Conservation (phyloP, 2,329 filamentous ascomycete genomes). For the Colletotrichum tofieldiae region DNA sequence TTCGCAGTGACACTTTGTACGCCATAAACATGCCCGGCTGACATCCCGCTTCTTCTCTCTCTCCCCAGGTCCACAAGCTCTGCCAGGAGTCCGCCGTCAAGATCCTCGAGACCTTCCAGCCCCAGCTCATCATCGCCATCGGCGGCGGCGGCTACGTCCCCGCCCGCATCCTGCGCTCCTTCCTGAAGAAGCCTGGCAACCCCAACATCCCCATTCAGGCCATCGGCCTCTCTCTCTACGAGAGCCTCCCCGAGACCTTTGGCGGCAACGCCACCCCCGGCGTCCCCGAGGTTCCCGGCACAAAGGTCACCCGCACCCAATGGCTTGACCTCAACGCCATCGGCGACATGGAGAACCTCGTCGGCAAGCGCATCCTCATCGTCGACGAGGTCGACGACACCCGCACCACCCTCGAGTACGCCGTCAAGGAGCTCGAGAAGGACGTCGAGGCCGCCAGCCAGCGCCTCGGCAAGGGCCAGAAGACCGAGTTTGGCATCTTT, state of each 20-base stretch:
- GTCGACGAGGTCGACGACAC: constrained; percentile 98
- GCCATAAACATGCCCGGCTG: neutral
- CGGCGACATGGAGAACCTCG: constrained; percentile 86
- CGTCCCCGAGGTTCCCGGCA: constrained; percentile 84
- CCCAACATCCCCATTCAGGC: constrained; percentile 99
- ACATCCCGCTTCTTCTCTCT: neutral
- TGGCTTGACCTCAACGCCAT: constrained; percentile 94
- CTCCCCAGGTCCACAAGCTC: constrained; percentile 89
- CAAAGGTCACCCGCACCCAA: constrained; percentile 96
- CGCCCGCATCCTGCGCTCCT: constrained; percentile 95
- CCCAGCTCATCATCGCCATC: constrained; percentile 98
- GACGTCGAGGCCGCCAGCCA: constrained; percentile 88
- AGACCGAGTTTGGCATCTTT: constrained; percentile 94
- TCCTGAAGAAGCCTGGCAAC: constrained; percentile 89
- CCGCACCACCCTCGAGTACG: constrained; percentile 93
- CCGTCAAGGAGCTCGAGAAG: constrained; percentile 93
- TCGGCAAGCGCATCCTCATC: constrained; percentile 92
- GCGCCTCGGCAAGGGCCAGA: constrained; percentile 73
- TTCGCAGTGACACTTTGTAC: constrained; percentile 6
- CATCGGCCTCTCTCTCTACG: constrained; percentile 97
- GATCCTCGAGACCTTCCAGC: constrained; percentile 89
- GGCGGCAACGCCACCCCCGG: constrained; percentile 64
- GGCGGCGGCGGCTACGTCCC: constrained; percentile 98
- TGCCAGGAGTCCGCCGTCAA: constrained; percentile 87
- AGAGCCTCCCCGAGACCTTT: constrained; percentile 76